phyloP scores from a whole-genome alignment of 2,329 filamentous ascomycete genomes.

The Mycogone perniciosa region DNA sequence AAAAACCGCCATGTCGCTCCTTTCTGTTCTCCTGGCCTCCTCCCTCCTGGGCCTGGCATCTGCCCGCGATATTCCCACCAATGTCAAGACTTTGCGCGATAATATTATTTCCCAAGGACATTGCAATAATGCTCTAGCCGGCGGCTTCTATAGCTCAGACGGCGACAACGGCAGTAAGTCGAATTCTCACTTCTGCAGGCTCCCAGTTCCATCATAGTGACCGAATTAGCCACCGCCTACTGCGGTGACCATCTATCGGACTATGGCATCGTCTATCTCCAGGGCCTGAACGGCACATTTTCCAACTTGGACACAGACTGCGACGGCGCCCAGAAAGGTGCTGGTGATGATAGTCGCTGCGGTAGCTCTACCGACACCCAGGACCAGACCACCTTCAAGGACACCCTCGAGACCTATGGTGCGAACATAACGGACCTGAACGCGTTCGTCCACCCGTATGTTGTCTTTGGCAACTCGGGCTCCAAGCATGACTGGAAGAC shows the following conservation, averaged over 20 bases:
- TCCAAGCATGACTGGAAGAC: background rate
- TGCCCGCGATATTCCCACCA: background rate
- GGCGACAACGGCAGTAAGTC: background rate
- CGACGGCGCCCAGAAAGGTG: constrained; percentile 33
- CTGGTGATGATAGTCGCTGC: constrained; percentile 26
- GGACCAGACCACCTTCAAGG: constrained; percentile 36
- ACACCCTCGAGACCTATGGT: constrained; percentile 26
- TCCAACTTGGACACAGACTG: constrained; percentile 48
- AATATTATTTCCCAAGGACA: background rate
- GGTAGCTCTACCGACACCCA: constrained; percentile 31
- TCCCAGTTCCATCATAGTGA: too few species aligned
- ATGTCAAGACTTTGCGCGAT: background rate
- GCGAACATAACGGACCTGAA: constrained; percentile 29
- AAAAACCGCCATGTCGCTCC: background rate
- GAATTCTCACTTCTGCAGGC: too few species aligned
- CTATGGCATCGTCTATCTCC: constrained; percentile 9
- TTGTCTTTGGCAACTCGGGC: constrained; percentile 37
- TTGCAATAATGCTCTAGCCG: background rate
- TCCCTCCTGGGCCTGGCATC: background rate
- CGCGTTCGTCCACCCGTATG: constrained; percentile 39
- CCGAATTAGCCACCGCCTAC: constrained; percentile 2
- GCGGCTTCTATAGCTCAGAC: background rate
- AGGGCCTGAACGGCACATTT: constrained; percentile 6
- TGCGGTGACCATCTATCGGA: constrained; percentile 27
- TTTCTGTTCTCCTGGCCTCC: background rate